Conservation (phyloP, 495 filamentous ascomycete genomes). For the Letharia columbiana region DNA sequence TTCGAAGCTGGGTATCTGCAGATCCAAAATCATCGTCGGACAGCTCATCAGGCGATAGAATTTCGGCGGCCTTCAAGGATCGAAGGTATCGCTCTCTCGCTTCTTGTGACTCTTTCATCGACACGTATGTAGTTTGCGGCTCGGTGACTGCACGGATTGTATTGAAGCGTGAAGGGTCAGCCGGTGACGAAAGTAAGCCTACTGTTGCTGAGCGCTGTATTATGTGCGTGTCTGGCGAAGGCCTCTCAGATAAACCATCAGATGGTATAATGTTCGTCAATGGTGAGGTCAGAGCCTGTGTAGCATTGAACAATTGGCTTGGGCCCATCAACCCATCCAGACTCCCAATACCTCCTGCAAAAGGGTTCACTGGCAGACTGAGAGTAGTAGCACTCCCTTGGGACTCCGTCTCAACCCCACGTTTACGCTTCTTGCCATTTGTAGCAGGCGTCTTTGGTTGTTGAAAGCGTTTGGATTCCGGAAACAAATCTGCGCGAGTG, state of each 20-base stretch:
- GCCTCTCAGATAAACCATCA: slow-evolving; percentile 41
- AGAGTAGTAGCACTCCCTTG: slow-evolving; percentile 29
- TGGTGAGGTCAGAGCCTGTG: slow-evolving; percentile 46
- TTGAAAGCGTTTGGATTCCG: slow-evolving; percentile 44
- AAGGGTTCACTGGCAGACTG: slow-evolving; percentile 38
- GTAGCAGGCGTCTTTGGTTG: slow-evolving; percentile 38
- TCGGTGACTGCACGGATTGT: slow-evolving; percentile 39
- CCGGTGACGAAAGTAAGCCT: slow-evolving; percentile 38
- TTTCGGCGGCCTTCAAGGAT: slow-evolving; percentile 21
- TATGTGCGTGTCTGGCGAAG: slow-evolving; percentile 42
- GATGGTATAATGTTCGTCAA: slow-evolving; percentile 34
- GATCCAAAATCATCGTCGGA: slow-evolving; percentile 42
- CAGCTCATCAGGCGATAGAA: slow-evolving; percentile 35
- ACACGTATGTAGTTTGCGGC: slow-evolving; percentile 41
- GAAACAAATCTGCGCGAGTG: slow-evolving; percentile 36
- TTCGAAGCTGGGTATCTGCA: slow-evolving; percentile 38
- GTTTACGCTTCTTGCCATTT: slow-evolving; percentile 30
- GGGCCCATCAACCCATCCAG: slow-evolving; percentile 40
- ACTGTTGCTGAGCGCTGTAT: slow-evolving; percentile 36
- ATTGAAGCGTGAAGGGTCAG: slow-evolving; percentile 28
- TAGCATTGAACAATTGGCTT: slow-evolving; percentile 45
- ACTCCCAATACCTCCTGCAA: slow-evolving; percentile 35
- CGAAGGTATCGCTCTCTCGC: slow-evolving; percentile 37
- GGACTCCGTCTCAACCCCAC: slow-evolving; percentile 26
- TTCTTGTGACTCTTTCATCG: slow-evolving; percentile 45